Percentiles rank a stretch among this genome's conserved stretches.
These are phyloP conservation scores for Picochlorum costavermella DNA, from an alignment of 139 green algal species.

Conservation along the genomic window DNA sequence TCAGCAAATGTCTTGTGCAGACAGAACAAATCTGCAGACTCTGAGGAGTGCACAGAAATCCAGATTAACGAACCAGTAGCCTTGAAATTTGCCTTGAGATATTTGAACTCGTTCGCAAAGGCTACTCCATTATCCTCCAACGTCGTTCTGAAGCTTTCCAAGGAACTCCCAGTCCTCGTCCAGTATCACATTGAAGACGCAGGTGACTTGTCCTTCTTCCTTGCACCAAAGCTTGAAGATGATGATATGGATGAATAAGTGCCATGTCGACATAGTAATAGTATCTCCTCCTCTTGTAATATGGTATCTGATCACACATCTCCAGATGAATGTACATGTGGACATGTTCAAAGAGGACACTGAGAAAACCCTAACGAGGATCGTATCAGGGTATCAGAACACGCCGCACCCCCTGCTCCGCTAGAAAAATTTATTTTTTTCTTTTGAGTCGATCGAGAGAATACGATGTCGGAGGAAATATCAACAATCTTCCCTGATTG, in stretches of 20 bases:
- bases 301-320: too few relatives aligned
- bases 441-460: not conserved
- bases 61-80: conserved; percentile 88
- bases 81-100: conserved; percentile 94
- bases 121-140: conserved; percentile 41
- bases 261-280: not conserved
- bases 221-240: conserved; percentile 73
- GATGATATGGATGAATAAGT: conserved; percentile 10
- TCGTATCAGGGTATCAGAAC: too few relatives aligned
- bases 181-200: conserved; percentile 86
- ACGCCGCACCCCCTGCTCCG: too few relatives aligned
- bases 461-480: not conserved
- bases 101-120: conserved; percentile 97
- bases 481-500: conserved; percentile 3
- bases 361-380: too few relatives aligned
- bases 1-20: conserved; percentile 83
- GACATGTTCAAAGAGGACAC: too few relatives aligned
- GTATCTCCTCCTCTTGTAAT: too few relatives aligned
- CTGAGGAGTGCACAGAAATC: conserved; percentile 79
- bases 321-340: too few relatives aligned
- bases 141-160: conserved; percentile 75
- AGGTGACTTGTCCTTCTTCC: conserved; percentile 66
- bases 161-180: conserved; percentile 86
- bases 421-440: not conserved
- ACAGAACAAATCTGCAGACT: conserved; percentile 25